Base-by-base conservation (phyloP, 2,329 filamentous ascomycete species). In the Scorias spongiosa region DNA sequence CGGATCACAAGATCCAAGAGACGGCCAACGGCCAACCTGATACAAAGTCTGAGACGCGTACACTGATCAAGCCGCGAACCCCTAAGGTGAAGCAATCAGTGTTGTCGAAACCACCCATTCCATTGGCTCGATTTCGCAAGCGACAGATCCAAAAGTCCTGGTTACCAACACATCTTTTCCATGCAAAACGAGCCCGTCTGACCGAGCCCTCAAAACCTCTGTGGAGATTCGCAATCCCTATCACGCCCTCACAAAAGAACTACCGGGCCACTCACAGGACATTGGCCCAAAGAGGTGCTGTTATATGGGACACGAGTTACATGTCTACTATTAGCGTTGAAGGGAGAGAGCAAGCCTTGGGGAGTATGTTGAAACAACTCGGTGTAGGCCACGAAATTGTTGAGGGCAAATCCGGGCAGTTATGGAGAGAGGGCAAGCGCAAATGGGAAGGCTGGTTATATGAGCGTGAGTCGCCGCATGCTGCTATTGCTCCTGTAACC, bases 301-400 rank as follows among this genome's bases (percentile, higher is more conserved):
- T 96, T 38, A 80, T 80, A 1, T 96, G 89, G 87, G 91, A 98
- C 63, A 84, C 78, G 69, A 96, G 88, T 60, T 98, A 95, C 59
- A 82, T 91, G 68, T 84, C 84, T 52, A 94, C 86, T 1, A 81
- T 96, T 50, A 74, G 80, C 11, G 59, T 96, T 2, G 79, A 81
- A 51, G 91, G 88, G 0, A 65, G 69, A 11, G 66, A 75, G 36
- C 62, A 67, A 28, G 80, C 79, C 43, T 66, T 94, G 36, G 68
- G 78, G 44, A 72, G 74, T 32, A 68, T 89, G 9, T 60, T 96
- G 29, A 76, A 69, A 54, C 71, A 69, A 5, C 53, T 94, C 2
- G 80, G 82, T 1, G 62, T 86, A 39, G 66, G 66, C 15, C 51
- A 51, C n/a, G 44, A 53, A 36, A 18, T 40, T 5, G 3, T 18